Base-by-base conservation (phyloP, 78 protist species). In the slime mould (Dictyostelium discoideum) region DNA sequence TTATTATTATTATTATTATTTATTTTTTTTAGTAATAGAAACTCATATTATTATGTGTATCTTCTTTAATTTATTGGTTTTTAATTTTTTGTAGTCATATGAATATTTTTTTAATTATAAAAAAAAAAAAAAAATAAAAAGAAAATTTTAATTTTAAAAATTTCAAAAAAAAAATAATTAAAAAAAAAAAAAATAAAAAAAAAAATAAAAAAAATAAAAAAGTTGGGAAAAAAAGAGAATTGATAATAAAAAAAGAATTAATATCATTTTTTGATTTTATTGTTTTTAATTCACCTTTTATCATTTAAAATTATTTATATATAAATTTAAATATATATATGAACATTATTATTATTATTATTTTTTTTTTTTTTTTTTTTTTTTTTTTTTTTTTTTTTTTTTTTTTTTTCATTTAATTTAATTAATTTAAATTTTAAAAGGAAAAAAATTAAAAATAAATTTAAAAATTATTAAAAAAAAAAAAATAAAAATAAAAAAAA, bases 111-210 rank as follows among this genome's bases (percentile, higher is more conserved):
- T 32, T 32, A 73, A 32, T 29, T 13, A n/a, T 10, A 73, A 80
- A 26, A 48, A 46, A 24, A 80, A 24, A 24, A 80, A 80, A 80
- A 80, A 24, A 24, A 80, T 48, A 80, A 80, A 46, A 80, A 26
- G n/a, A 18, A 18, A 79, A 46, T 37, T 50, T 44, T 9, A 22
- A 78, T 20, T 20, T 16, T 18, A 40, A 40, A 20, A 40, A 40
- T 77, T 77, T 77, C 22, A 77, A 40, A 77, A 40, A 77, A 18
- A 20, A n/a, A n/a, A n/a, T n/a, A n/a, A n/a, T n/a, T n/a, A n/a
- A n/a, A 77, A 54, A 13, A 54, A 54, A 16, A 16, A 54, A 54
- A 74, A 74, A 37, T 0, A 24, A 37, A 14, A 74, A 74, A 74
- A 37, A 24, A 10, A 48, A 48, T 7, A 48, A 11, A 48, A 48